A percentile compares a stretch with the other conserved stretches of the same genome.
These are phyloP conservation scores for Boletus semigastroideus DNA, from an alignment of 1,284 basidiomycete species.

Conservation along the genomic window DNA sequence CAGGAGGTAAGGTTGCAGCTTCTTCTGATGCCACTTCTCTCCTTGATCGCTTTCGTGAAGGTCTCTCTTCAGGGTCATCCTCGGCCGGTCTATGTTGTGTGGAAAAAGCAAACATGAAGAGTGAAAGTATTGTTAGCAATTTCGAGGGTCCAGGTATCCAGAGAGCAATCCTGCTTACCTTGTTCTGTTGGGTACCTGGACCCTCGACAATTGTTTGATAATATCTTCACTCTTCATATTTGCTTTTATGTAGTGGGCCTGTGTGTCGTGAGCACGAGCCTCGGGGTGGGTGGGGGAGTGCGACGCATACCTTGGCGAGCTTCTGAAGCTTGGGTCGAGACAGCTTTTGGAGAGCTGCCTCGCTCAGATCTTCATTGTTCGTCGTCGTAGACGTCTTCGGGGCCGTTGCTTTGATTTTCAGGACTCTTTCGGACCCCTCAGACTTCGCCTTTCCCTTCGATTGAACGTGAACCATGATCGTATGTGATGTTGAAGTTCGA, in stretches of 20 bases:
- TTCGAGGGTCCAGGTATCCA: too few relatives aligned
- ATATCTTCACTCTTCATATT: conserved; percentile 31
- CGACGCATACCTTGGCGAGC: conserved; percentile 25
- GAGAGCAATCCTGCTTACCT: conserved; percentile 8
- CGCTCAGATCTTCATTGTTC: conserved; percentile 4
- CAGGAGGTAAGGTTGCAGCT: background rate
- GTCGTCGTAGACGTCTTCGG: background rate
- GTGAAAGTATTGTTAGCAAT: too few relatives aligned
- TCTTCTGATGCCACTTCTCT: background rate
- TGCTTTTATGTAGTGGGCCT: conserved; percentile 25
- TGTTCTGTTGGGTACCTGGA: conserved; percentile 7
- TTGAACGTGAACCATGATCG: conserved; percentile 10
- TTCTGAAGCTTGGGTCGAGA: conserved; percentile 28
- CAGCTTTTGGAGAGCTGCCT: conserved; percentile 25
- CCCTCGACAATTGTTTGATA: conserved; percentile 19
- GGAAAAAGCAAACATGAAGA: too few relatives aligned
- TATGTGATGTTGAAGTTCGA: background rate
- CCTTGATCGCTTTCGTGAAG: conserved; percentile 18
- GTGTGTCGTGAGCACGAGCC: background rate
- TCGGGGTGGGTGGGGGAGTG: background rate
- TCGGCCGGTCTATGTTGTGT: conserved; percentile 11
- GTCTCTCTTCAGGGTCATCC: conserved; percentile 8
- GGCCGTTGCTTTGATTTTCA: background rate
- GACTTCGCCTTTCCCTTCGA: conserved; percentile 8
- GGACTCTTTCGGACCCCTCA: background rate